Base-by-base conservation (phyloP, 176 grass and related monocot species). In the Elaeis guineensis region DNA sequence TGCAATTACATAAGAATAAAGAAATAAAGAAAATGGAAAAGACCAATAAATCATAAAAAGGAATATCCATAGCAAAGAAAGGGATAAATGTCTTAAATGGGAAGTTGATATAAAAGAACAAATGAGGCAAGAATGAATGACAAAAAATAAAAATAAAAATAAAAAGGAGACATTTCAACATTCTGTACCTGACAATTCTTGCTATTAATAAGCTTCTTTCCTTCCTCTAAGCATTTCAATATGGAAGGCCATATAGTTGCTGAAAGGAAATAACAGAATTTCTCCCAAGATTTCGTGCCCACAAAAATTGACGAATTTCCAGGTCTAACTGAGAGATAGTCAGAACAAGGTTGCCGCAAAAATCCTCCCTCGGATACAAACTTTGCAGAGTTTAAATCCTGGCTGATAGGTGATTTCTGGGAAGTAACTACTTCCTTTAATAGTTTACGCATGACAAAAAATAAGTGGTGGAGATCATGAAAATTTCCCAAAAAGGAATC, bases 391-490 rank as follows among this genome's bases (percentile, higher is more conserved):
- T 80, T 72, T 65, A 50, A 52, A 67, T 73, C 54, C 56, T 58
- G 25, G 65, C 32, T 68, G 55, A n/a, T 11, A 73, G 78, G 73
- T 73, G 64, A 62, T 64, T 77, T 64, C 63, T 72, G 70, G 73
- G 73, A 65, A 60, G 55, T 68, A 70, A 83, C 68, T 56, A 90
- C 86, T 51, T 96, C 87, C 69, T 85, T 96, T 53, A 96, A 61
- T 63, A 96, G 76, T 81, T 96, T 96, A 19, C 78, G 77, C 17
- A 59, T 55, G 49, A 96, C 74, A 51, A 90, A 96, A 72, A 96
- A 82, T 30, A 96, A 32, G 61, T 96, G 92, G 71, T 96, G 87
- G 60, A 96, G 79, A 62, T 68, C 77, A 58, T 80, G 72, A 75
- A 96, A 96, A 75, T 82, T 80, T 74, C 64, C 17, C 76, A 72